Percentiles rank a stretch among this genome's conserved stretches.
Evolutionary conservation across 2,329 filamentous ascomycete genomes (phyloP).

Genomic region (Aspergillus brasiliensis): DNA sequence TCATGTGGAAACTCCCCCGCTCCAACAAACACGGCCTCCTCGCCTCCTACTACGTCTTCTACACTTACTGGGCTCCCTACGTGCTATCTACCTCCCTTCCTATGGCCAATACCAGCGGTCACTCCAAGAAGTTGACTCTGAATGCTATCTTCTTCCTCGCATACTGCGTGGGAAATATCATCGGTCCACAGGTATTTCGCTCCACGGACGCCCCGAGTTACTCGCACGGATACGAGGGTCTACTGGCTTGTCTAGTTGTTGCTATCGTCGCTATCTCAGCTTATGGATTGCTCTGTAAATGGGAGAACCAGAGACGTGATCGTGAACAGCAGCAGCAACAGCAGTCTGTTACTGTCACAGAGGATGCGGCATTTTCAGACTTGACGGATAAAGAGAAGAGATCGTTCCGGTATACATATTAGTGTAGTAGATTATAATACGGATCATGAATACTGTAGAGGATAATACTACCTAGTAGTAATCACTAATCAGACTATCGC

Average conservation of each 20-base stretch:
- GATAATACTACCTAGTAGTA: no score
- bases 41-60: conserved; percentile 9
- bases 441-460: no score
- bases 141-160: conserved; percentile 9
- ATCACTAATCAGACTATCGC: no score
- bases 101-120: conserved; percentile 5
- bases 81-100: conserved; percentile 1
- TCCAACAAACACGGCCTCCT: background rate
- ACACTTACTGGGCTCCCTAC: conserved; percentile 5
- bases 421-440: background rate
- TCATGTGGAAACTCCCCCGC: conserved; percentile 4
- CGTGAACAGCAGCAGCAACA: background rate
- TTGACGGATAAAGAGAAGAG: conserved; percentile 8
- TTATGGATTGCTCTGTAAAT: conserved; percentile 3
- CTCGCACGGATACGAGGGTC: background rate
- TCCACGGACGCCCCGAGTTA: conserved; percentile 4
- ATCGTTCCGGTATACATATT: conserved; percentile 8
- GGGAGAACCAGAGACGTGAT: conserved; percentile 1
- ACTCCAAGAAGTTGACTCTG: conserved; percentile 9
- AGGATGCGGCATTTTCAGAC: conserved; percentile 5
- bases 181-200: background rate
- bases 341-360: background rate
- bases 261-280: conserved; percentile 1
- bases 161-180: background rate
- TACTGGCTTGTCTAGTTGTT: conserved; percentile 6